A percentile compares a stretch with the other conserved stretches of the same genome.
Conservation (phyloP, 306 rosid species). For the Castanospermum australe region DNA sequence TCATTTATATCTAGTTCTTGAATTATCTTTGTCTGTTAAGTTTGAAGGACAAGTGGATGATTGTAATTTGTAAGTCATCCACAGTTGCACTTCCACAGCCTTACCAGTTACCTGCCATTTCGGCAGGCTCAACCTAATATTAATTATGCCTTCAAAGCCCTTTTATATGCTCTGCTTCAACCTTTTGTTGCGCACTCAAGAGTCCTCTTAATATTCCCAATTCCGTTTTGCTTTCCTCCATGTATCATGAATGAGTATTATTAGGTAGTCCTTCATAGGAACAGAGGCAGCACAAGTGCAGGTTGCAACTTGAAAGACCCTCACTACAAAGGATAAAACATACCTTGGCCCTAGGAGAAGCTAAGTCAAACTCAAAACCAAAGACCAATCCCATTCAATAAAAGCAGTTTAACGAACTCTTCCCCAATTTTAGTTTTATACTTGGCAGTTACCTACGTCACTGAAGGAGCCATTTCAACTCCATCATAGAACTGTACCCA, state of each 20-base stretch:
- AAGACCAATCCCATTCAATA: not conserved
- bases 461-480: constrained; percentile 32
- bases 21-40: not conserved
- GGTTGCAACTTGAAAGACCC: not conserved
- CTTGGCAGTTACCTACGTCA: constrained; percentile 26
- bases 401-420: constrained; percentile 32
- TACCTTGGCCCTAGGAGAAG: not conserved
- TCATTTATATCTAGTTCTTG: not conserved
- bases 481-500: constrained; percentile 21
- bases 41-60: not conserved
- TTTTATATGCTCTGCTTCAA: not conserved
- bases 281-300: not conserved
- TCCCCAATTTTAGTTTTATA: constrained; percentile 1
- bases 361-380: constrained; percentile 20
- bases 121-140: not conserved
- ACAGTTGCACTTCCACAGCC: too few species aligned
- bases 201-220: constrained; percentile 13
- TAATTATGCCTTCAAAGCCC: not conserved
- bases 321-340: not conserved
- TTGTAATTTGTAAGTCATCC: not conserved
- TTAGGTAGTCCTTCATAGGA: not conserved
- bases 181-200: not conserved
- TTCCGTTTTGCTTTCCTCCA: not conserved
- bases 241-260: not conserved
- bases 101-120: too few species aligned